Conservation (phyloP, 495 filamentous ascomycete genomes). For the Corynascus novoguineensis region DNA sequence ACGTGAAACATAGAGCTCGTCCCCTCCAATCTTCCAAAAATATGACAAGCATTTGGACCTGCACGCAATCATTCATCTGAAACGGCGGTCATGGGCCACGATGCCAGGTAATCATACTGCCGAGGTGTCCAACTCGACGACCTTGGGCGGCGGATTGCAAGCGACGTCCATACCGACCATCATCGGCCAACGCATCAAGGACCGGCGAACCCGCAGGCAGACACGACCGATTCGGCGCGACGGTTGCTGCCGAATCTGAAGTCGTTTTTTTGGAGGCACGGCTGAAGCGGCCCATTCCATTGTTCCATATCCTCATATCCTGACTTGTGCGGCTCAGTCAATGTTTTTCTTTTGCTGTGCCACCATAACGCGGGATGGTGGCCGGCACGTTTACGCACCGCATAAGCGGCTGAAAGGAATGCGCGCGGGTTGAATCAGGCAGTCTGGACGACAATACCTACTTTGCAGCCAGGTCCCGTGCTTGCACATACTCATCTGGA, state of each 20-base stretch:
- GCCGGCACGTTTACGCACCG: neutral
- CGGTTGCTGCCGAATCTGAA: neutral
- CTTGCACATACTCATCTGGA: too few species aligned
- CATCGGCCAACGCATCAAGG: neutral
- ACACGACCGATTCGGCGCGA: neutral
- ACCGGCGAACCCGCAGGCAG: neutral
- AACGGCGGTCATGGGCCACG: neutral
- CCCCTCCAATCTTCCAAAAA: slow-evolving; percentile 18
- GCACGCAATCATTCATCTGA: slow-evolving; percentile 1
- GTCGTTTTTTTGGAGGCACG: slow-evolving; percentile 1
- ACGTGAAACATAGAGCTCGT: slow-evolving; percentile 13
- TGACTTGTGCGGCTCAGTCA: neutral
- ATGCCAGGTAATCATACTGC: neutral
- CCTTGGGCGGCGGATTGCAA: neutral
- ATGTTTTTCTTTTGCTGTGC: slow-evolving; percentile 5
- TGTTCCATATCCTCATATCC: too few species aligned
- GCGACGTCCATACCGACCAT: neutral
- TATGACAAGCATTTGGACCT: slow-evolving; percentile 1
- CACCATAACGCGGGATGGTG: neutral
- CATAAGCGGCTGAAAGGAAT: neutral
- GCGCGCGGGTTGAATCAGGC: slow-evolving; percentile 3
- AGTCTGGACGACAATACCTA: too few species aligned
- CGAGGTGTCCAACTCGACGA: neutral
- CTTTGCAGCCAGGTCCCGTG: too few species aligned
- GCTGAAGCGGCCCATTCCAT: neutral